phyloP scores from a whole-genome alignment of 2,329 filamentous ascomycete genomes.

The Colletotrichum destructivum region DNA sequence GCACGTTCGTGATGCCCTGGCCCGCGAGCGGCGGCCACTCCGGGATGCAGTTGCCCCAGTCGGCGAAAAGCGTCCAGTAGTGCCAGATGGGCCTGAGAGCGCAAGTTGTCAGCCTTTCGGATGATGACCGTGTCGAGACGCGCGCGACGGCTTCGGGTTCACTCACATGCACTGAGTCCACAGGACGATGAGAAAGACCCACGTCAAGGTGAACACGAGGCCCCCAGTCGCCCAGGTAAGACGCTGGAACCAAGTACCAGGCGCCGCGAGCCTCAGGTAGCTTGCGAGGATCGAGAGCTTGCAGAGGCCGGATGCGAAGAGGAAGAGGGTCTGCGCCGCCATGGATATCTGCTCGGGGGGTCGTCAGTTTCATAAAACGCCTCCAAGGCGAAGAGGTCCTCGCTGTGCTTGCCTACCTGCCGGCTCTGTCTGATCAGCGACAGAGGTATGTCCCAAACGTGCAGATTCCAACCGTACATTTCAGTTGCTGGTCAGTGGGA shows the following conservation, averaged over 20 bases:
- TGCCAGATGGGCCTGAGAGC: no score
- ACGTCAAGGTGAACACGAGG: slow-evolving; percentile 49
- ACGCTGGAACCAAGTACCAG: slow-evolving; percentile 51
- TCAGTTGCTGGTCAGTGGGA: slow-evolving; percentile 45
- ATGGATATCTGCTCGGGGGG: slow-evolving; percentile 53
- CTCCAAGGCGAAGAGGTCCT: no score
- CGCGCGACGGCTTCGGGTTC: no score
- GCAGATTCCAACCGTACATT: slow-evolving; percentile 56
- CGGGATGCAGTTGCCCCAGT: no score
- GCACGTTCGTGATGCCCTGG: slow-evolving; percentile 45
- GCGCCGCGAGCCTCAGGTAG: slow-evolving; percentile 57
- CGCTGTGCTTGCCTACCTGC: neutral
- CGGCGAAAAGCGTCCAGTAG: no score
- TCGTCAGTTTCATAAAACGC: neutral
- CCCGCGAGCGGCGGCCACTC: no score
- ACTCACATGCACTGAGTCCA: slow-evolving; percentile 56
- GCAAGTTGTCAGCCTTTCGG: no score
- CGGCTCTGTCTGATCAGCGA: slow-evolving; percentile 48
- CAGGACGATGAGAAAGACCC: slow-evolving; percentile 53
- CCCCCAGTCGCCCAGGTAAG: slow-evolving; percentile 49
- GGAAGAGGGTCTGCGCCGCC: slow-evolving; percentile 57
- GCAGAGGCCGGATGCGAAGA: slow-evolving; percentile 55
- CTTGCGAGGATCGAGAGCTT: slow-evolving; percentile 59
- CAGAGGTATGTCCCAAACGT: slow-evolving; percentile 54
- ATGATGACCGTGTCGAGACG: no score